phyloP scores from a whole-genome alignment of 2,329 filamentous ascomycete genomes.

The Nannizzia gypsea region DNA sequence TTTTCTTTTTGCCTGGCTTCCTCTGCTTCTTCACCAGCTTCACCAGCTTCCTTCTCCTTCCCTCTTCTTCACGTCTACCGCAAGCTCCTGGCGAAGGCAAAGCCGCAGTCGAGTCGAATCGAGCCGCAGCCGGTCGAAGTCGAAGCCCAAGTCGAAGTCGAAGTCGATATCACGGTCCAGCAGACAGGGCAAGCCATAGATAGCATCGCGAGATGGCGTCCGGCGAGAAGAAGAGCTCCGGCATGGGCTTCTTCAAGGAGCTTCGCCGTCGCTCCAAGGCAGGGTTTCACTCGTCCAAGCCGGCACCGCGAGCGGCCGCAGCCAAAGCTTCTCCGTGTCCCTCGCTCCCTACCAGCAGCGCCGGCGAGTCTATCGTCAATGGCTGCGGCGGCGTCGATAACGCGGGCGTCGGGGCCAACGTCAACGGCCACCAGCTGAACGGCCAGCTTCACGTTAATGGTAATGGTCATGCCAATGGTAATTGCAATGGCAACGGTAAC shows the following conservation, averaged over 20 bases:
- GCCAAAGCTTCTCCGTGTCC: background rate
- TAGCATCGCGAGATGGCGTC: background rate
- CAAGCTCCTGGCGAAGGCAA: too few species aligned
- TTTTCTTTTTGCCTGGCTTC: background rate
- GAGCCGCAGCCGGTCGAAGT: too few species aligned
- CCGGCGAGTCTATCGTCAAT: background rate
- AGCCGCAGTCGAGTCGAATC: too few species aligned
- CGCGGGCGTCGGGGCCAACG: background rate
- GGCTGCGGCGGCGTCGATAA: background rate
- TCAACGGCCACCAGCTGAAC: background rate
- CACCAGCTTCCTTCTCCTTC: background rate
- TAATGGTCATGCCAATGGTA: background rate
- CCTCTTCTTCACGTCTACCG: background rate
- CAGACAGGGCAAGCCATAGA: too few species aligned
- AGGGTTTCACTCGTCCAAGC: conserved; percentile 50
- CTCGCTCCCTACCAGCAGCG: conserved; percentile 32
- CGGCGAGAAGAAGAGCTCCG: background rate
- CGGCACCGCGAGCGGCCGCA: conserved; percentile 7
- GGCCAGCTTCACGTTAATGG: conserved; percentile 27
- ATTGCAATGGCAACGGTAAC: background rate
- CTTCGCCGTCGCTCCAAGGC: conserved; percentile 64
- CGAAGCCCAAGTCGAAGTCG: background rate
- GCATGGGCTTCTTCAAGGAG: conserved; percentile 58
- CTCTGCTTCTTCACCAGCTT: background rate
- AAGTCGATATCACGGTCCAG: too few species aligned